These are phyloP conservation scores for Paracamarosporium sp. DNA, from an alignment of 2,329 filamentous ascomycete species.

Conservation along the genomic window DNA sequence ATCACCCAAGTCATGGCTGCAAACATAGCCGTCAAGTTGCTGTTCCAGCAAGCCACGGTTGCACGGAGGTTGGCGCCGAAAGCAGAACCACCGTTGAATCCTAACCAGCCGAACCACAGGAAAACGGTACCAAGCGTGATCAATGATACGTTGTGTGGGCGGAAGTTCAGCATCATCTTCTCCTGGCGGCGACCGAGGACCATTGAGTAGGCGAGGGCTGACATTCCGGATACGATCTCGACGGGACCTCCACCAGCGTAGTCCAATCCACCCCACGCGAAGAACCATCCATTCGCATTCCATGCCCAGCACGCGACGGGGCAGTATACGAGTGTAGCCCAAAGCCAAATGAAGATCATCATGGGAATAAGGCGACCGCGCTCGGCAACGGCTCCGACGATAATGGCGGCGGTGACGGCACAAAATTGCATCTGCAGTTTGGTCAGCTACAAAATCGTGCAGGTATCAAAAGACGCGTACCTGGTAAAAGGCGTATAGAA, in stretches of 20 bases:
- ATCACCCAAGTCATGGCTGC: constrained; percentile 92
- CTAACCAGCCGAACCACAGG: constrained; percentile 98
- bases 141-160: constrained; percentile 96
- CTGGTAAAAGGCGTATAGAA: constrained; percentile 95
- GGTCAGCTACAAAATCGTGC: constrained; percentile 14
- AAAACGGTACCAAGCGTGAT: constrained; percentile 95
- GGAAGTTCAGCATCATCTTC: constrained; percentile 99
- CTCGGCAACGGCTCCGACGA: constrained; percentile 91
- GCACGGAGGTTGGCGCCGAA: constrained; percentile 95
- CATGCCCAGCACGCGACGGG: constrained; percentile 96
- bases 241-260: constrained; percentile 97
- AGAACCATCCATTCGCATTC: constrained; percentile 94
- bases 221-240: constrained; percentile 94
- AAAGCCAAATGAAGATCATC: constrained; percentile 95
- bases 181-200: constrained; percentile 95
- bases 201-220: constrained; percentile 93
- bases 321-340: constrained; percentile 97
- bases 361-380: constrained; percentile 89
- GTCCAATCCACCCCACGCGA: constrained; percentile 88
- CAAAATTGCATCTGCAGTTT: constrained; percentile 88
- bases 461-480: constrained; percentile 52
- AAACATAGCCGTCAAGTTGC: constrained; percentile 90
- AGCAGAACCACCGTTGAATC: constrained; percentile 95
- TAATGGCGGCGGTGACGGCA: constrained; percentile 87
- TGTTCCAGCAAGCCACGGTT: constrained; percentile 98